Percentiles rank a stretch among this genome's conserved stretches.
Conservation (phyloP, 305 asterid species). For the Coffea humblotiana region DNA sequence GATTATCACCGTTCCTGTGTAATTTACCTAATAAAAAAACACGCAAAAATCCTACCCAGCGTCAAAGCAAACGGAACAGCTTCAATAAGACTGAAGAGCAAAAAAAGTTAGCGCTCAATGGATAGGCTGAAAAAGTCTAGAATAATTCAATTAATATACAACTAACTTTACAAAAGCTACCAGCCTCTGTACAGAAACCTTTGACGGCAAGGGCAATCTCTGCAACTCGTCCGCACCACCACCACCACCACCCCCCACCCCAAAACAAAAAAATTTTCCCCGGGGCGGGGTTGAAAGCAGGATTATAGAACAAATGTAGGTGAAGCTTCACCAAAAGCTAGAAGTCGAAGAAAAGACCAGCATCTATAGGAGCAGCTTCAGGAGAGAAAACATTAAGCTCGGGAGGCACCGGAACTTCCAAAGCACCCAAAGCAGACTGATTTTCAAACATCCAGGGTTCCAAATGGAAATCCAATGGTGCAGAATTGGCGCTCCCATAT, state of each 20-base stretch:
- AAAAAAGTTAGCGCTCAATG: not conserved
- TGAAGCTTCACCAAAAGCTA: conserved; percentile 22
- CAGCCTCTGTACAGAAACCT: not conserved
- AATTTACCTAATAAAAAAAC: not conserved
- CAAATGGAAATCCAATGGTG: conserved; percentile 22
- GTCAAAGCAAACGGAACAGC: not conserved
- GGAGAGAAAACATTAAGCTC: conserved; percentile 43
- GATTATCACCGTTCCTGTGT: not conserved
- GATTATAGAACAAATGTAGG: not conserved
- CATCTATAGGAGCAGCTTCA: conserved; percentile 46
- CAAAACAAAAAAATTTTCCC: no score
- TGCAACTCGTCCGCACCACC: not conserved
- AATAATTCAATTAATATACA: conserved; percentile 6
- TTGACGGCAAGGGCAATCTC: not conserved
- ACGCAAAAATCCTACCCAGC: not conserved
- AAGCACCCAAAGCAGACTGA: conserved; percentile 33
- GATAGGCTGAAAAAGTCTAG: not conserved
- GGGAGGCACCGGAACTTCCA: conserved; percentile 41
- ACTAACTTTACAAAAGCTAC: conserved; percentile 5
- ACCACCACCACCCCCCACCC: not conserved
- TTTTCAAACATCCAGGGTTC: conserved; percentile 42
- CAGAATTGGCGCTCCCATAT: conserved; percentile 31
- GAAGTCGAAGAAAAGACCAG: conserved; percentile 45
- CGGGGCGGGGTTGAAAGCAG: not conserved
- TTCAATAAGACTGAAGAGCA: no score